Evolutionary conservation across 2,329 filamentous ascomycete species (phyloP), one percentile per base, ranked within the genome.

Genomic region (Phaeophleospora eucalypticola): DNA sequence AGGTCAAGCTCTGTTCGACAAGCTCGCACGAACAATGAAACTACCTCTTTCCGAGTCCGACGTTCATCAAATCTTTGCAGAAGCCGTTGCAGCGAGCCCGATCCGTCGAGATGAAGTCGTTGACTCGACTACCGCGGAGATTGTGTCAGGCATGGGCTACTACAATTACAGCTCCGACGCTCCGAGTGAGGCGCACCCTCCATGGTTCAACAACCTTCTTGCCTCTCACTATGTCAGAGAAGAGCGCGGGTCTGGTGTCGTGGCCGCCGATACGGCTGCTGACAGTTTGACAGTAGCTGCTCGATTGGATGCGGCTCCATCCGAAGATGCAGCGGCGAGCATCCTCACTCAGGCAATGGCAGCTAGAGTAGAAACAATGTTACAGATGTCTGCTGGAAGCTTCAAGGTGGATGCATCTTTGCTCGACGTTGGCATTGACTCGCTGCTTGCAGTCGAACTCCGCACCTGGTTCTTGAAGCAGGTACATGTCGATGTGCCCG

Each of bases 21-120:
- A 46, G 38, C 44, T 51, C n/a, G 49, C 44, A 18, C 48, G 46
- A 8, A 50, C 44, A 7, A 46, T 44, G 45, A 48, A 49, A 19
- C 38, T 51, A 6, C 46, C 49, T 20, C 32, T 78, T 10, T 76
- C 75, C 2, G 76, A 79, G 58, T 65, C 68, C 2, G 74, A 78
- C 43, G 57, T 79, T 14, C 74, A 78, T 52, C 71, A 75, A 52
- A 70, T 75, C 63, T 75, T 79, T 49, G 65, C 76, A 7, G 75
- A 79, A 56, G 74, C 75, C 4, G 71, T 80, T 19, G 58, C 66
- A 1, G 67, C 68, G 0, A 73, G 75, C 3, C 63, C 41, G 4
- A 41, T 50, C 9, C 43, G 49, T 4, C 39, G 41, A 29, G 49
- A 41, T 4, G 49, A 55, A 40, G 41, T 45, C 2, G 46, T 48